Evolutionary conservation across 2,329 filamentous ascomycete genomes (phyloP).

Genomic region (Aspergillus melleus): DNA sequence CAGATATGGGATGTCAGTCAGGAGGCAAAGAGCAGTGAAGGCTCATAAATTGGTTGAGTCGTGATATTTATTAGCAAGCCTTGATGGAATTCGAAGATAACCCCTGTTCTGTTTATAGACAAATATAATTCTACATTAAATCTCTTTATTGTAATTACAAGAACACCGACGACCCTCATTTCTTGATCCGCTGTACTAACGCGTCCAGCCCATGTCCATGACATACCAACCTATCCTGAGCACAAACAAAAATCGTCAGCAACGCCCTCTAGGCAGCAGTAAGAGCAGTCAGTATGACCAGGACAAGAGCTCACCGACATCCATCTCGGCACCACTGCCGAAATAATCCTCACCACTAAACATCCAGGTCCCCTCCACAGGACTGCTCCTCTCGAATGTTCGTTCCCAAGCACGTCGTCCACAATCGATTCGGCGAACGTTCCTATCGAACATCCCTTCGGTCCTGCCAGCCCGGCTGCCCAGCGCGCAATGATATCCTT

Average conservation of each 20-base stretch:
- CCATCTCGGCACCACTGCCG: conserved; percentile 10
- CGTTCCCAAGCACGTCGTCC: conserved; percentile 11
- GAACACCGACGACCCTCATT: background rate
- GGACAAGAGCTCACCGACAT: conserved; percentile 9
- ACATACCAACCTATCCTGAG: conserved; percentile 3
- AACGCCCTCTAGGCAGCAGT: background rate
- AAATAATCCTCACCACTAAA: conserved; percentile 3
- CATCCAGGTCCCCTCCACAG: conserved; percentile 12
- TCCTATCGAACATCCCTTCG: conserved; percentile 8
- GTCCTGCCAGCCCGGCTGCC: conserved; percentile 8
- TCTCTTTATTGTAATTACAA: background rate
- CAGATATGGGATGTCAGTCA: background rate
- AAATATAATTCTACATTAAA: background rate
- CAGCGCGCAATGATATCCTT: conserved; percentile 11
- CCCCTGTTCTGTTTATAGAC: background rate
- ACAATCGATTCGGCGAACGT: conserved; percentile 11
- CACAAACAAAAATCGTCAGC: background rate
- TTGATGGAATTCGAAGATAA: background rate
- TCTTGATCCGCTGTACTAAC: conserved; percentile 2
- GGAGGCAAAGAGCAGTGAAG: background rate
- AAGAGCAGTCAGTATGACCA: background rate
- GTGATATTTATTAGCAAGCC: background rate
- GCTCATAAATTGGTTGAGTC: background rate
- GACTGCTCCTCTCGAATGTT: background rate
- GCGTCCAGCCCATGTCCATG: conserved; percentile 2